Evolutionary conservation across 2,329 filamentous ascomycete genomes (phyloP).

Genomic region (Paecilomyces niveus): DNA sequence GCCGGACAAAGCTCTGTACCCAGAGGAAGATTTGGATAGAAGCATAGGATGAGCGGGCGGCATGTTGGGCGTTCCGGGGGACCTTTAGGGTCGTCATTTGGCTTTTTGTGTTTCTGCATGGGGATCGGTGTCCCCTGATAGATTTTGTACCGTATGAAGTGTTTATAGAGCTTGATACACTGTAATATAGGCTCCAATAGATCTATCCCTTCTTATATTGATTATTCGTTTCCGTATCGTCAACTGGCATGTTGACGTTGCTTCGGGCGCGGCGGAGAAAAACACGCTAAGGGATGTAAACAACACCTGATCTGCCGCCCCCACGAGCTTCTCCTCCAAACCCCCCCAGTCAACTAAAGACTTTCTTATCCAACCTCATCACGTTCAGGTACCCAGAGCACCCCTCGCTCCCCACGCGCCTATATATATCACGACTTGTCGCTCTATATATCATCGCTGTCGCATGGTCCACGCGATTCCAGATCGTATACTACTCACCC

Average conservation of each 20-base stretch:
- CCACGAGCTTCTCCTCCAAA: neutral
- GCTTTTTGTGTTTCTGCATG: neutral
- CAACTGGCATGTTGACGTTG: slow-evolving; percentile 1
- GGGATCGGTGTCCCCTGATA: neutral
- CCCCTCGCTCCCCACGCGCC: neutral
- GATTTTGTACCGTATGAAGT: neutral
- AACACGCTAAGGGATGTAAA: slow-evolving; percentile 23
- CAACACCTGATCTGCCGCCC: slow-evolving; percentile 11
- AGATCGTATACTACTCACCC: slow-evolving; percentile 13
- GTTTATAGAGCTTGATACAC: neutral
- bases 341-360: neutral
- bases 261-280: slow-evolving; percentile 1
- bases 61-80: neutral
- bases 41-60: neutral
- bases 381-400: neutral
- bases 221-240: neutral
- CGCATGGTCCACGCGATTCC: slow-evolving; percentile 44
- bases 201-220: neutral
- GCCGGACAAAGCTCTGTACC: neutral
- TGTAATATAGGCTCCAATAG: neutral
- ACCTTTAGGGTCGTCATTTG: neutral
- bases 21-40: neutral
- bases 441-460: slow-evolving; percentile 19
- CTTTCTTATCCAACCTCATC: neutral
- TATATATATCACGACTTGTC: neutral